Conservation (phyloP, 306 rosid species). For the Citrullus amarus region DNA sequence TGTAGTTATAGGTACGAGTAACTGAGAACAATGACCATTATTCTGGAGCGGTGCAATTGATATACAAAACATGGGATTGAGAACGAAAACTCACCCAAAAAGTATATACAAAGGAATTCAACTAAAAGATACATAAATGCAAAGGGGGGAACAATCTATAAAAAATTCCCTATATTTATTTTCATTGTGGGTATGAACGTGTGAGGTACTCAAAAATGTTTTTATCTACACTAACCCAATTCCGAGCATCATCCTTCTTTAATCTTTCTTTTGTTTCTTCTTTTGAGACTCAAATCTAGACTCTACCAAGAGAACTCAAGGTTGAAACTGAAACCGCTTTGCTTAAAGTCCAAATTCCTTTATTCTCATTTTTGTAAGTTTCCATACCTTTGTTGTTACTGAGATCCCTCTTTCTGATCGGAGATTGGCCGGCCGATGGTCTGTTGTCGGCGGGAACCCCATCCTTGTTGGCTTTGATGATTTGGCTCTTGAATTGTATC, state of each 20-base stretch:
- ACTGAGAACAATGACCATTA: neutral
- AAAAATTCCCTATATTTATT: neutral
- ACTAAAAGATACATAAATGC: neutral
- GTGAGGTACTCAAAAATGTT: neutral
- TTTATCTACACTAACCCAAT: neutral
- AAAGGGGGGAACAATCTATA: neutral
- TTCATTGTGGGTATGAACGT: neutral
- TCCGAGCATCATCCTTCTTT: neutral
- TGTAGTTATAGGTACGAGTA: neutral
- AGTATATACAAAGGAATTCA: neutral
- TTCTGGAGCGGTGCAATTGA: neutral
- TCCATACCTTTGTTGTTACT: constrained; percentile 66
- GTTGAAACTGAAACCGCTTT: constrained; percentile 24
- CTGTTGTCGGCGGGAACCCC: constrained; percentile 33
- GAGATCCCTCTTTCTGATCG: constrained; percentile 8
- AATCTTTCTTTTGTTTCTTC: neutral
- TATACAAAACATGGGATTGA: neutral
- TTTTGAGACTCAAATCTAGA: neutral
- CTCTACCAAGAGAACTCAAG: constrained; percentile 40
- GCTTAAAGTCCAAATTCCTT: constrained; percentile 21
- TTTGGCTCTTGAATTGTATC: constrained; percentile 16
- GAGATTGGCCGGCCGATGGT: neutral
- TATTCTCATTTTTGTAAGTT: constrained; percentile 22
- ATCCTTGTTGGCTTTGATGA: constrained; percentile 15
- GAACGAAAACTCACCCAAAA: neutral